Base-by-base conservation (phyloP, 2,329 filamentous ascomycete species). In the Nectriaceae sp. region DNA sequence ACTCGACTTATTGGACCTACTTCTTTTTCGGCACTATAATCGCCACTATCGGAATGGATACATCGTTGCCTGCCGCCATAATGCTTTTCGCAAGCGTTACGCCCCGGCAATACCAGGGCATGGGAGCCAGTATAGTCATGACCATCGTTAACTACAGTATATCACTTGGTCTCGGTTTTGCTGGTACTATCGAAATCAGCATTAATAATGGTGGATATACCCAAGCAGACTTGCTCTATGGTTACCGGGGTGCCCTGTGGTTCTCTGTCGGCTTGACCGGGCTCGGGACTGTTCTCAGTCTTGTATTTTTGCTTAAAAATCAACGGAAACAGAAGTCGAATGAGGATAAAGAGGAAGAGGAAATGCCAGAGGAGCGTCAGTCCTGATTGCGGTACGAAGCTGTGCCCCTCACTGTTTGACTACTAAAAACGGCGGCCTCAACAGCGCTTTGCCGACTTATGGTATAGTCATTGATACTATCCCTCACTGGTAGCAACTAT, bases 91-190 rank as follows among this genome's bases (percentile, higher is more conserved):
- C 43, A 1, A 44, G 49, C 11, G 43, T 47, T 2, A 46, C 50
- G 2, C 40, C 50, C 5, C 43, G 31, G 4, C 33, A 44, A 16
- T 19, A 35, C 19, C 50, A 53, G 18, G 50, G 50, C 2, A 46
- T 53, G 31, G 47, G 43, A 3, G 50, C 50, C 4, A 46, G 43
- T 3, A 11, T 53, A 10, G 50, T 50, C 11, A 19, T 44, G 19
- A 53, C 50, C 6, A 29, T 53, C 4, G 21, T 47, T 22, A 53
- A 53, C 40, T 53, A 53, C 15, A 44, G 43, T 13, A 53, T 50
- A 1, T 50, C 50, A 0, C 33, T 53, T 15, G 43, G 47, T 2
- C 47, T 53, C 20, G 50, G 50, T 0, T 41, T 53, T 24, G 41
- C 50, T 0, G 50, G 50, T 1, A 44, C 47, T 19, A 19, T 50